Evolutionary conservation across 2,329 filamentous ascomycete genomes (phyloP).

Genomic region (Ascochyta rabiei): DNA sequence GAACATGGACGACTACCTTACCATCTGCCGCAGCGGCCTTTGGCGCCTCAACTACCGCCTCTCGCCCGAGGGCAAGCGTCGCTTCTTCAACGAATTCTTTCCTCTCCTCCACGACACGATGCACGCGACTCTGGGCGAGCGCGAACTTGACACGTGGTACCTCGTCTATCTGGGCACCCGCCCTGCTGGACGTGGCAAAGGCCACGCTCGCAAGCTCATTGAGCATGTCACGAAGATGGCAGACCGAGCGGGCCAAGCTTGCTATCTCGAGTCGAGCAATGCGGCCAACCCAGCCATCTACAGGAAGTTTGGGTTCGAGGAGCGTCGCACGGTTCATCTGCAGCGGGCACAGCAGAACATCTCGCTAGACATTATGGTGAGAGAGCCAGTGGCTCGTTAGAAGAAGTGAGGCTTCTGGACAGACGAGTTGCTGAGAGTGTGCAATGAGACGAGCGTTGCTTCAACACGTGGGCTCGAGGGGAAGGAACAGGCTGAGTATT

Average conservation of each 20-base stretch:
- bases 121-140: conserved; percentile 68
- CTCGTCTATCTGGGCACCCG: conserved; percentile 83
- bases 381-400: conserved; percentile 61
- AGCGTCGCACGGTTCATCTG: conserved; percentile 67
- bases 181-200: conserved; percentile 71
- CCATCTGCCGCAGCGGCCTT: conserved; percentile 74
- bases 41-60: conserved; percentile 80
- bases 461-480: conserved; percentile 30
- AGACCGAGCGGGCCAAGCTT: conserved; percentile 69
- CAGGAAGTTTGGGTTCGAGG: conserved; percentile 74
- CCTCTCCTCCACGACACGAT: conserved; percentile 77
- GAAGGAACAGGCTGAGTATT: neutral
- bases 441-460: conserved; percentile 20
- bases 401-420: conserved; percentile 26
- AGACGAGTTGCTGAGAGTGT: neutral
- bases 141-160: conserved; percentile 75
- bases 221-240: conserved; percentile 70
- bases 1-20: conserved; percentile 75
- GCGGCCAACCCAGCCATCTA: conserved; percentile 73
- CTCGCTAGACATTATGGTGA: conserved; percentile 79
- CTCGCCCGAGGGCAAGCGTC: conserved; percentile 70
- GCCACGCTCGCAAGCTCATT: conserved; percentile 74
- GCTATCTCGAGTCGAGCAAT: conserved; percentile 81
- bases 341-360: conserved; percentile 64
- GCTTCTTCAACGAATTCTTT: conserved; percentile 79